A percentile compares a stretch with the other conserved stretches of the same genome.
phyloP scores from a whole-genome alignment of 2,329 filamentous ascomycete genomes.

The Alternaria triticina region DNA sequence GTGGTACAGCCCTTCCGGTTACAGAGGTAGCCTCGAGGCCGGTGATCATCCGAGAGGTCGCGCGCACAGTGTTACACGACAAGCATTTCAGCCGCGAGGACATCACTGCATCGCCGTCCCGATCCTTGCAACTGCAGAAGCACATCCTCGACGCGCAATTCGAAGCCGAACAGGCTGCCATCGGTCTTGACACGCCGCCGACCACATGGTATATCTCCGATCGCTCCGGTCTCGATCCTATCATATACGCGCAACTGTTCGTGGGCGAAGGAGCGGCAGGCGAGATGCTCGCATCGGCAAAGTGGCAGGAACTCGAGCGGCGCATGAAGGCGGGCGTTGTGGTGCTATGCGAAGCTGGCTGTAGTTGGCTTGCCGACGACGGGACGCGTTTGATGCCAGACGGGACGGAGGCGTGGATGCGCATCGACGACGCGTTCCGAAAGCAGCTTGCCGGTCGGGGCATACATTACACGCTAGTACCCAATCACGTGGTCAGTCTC shows the following conservation, averaged over 20 bases:
- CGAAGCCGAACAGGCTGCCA: conserved; percentile 32
- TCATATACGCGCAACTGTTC: conserved; percentile 50
- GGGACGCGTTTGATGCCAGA: conserved; percentile 47
- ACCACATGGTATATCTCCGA: conserved; percentile 51
- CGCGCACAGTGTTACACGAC: conserved; percentile 44
- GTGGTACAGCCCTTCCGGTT: not conserved
- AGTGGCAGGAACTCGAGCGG: conserved; percentile 40
- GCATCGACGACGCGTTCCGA: conserved; percentile 28
- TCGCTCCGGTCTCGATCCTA: conserved; percentile 52
- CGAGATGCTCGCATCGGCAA: conserved; percentile 25
- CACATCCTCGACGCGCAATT: conserved; percentile 50
- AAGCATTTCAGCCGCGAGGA: conserved; percentile 46
- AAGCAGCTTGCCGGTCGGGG: conserved; percentile 20
- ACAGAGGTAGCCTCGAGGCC: not conserved
- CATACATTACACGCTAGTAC: conserved; percentile 27
- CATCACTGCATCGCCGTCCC: conserved; percentile 33
- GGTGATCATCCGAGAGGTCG: conserved; percentile 48
- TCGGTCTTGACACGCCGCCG: not conserved
- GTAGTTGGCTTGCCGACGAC: conserved; percentile 46
- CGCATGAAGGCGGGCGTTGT: conserved; percentile 47
- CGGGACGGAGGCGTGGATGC: conserved; percentile 34
- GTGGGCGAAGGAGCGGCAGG: conserved; percentile 33
- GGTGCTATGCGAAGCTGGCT: conserved; percentile 51
- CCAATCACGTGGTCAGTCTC: not conserved
- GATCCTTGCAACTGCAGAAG: conserved; percentile 46